phyloP scores from a whole-genome alignment of 305 asterid genomes.

The Coffea humblotiana region DNA sequence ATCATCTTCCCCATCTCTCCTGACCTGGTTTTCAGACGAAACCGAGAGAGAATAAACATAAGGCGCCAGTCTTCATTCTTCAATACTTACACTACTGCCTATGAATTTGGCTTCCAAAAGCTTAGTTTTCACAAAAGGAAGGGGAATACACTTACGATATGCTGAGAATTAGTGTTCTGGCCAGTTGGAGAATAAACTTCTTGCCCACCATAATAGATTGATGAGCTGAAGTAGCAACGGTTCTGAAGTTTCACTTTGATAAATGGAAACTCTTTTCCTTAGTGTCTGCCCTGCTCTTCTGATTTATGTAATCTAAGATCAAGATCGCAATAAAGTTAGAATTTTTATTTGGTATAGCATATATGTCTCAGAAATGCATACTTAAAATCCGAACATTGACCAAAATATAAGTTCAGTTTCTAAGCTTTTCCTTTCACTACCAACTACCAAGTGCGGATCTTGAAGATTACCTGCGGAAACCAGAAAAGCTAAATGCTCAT shows the following conservation, averaged over 20 bases:
- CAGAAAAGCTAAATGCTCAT: neutral
- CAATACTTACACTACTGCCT: neutral
- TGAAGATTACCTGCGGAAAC: neutral
- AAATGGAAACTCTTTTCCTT: constrained; percentile 28
- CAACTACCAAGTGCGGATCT: neutral
- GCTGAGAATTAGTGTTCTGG: constrained; percentile 21
- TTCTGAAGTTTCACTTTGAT: constrained; percentile 40
- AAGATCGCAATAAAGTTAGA: neutral
- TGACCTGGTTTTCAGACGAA: neutral
- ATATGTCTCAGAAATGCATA: neutral
- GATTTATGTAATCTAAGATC: constrained; percentile 31
- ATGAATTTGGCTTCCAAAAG: neutral
- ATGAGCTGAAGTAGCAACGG: constrained; percentile 73
- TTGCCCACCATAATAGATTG: constrained; percentile 81
- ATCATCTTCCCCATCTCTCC: constrained; percentile 30
- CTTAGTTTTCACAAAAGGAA: neutral
- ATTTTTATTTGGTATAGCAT: neutral
- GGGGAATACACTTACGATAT: constrained; percentile 13
- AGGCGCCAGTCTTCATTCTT: neutral
- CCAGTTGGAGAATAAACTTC: constrained; percentile 49
- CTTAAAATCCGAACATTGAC: neutral
- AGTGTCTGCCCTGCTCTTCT: constrained; percentile 27
- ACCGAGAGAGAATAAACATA: neutral
- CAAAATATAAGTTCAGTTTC: neutral
- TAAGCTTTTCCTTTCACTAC: neutral